Conservation (phyloP, 2,329 filamentous ascomycete species). For the Westerdykella sp. region DNA sequence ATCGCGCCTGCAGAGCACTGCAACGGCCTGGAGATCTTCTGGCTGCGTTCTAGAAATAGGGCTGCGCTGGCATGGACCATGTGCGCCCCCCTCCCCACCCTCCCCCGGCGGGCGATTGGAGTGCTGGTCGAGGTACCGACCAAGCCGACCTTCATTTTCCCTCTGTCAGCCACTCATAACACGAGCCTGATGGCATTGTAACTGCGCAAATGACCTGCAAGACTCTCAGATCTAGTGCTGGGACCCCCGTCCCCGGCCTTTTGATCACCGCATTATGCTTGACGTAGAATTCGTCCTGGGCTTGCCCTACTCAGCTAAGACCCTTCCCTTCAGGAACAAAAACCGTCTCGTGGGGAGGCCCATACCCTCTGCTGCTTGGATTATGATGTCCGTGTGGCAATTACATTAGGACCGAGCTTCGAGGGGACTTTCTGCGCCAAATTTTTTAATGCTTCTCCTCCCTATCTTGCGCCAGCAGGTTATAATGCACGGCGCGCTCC, state of each 20-base stretch:
- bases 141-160: conserved; percentile 34
- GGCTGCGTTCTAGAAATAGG: conserved; percentile 39
- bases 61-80: conserved; percentile 27
- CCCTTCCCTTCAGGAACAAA: conserved; percentile 39
- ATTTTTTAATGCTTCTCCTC: conserved; percentile 36
- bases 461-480: conserved; percentile 31
- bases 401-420: conserved; percentile 36
- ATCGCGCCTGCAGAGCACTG: conserved; percentile 31
- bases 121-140: conserved; percentile 24
- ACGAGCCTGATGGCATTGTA: conserved; percentile 34
- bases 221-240: conserved; percentile 35
- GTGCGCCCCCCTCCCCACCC: conserved; percentile 7
- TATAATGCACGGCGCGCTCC: conserved; percentile 35
- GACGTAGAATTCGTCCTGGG: conserved; percentile 38
- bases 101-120: conserved; percentile 21
- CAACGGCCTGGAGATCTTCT: conserved; percentile 40
- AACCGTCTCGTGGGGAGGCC: conserved; percentile 38
- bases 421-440: conserved; percentile 33
- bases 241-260: conserved; percentile 31
- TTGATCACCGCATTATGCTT: conserved; percentile 43
- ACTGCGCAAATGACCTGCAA: conserved; percentile 30
- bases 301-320: conserved; percentile 39
- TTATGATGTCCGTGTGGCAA: conserved; percentile 39
- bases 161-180: conserved; percentile 36
- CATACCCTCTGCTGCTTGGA: conserved; percentile 37